Base-by-base conservation (phyloP, 768 basidiomycete species). In the Collybia sp. region DNA sequence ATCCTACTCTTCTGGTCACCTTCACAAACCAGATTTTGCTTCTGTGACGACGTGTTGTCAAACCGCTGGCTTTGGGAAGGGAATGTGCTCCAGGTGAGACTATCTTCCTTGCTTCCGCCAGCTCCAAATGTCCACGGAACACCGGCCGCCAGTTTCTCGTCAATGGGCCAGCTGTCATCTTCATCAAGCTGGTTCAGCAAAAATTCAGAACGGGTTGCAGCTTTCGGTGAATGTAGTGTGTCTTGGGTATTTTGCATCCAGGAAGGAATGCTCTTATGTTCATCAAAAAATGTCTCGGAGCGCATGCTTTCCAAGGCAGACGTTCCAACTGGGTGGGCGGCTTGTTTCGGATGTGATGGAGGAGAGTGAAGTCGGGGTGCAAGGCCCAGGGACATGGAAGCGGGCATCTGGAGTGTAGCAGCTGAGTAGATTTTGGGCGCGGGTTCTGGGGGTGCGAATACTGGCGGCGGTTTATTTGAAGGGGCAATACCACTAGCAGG, bases 121-220 rank as follows among this genome's bases (percentile, higher is more conserved):
- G 68, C 64, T 20, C 75, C 76, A 52, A 82, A 82, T 12, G 76
- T 77, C 87, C 87, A 88, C 48, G 73, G 74, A 31, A 76, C 69
- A 9, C 69, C 72, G 33, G 70, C 68, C 0, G 75, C 67, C 45
- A 84, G 62, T 52, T 80, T 83, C 52, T 84, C 84, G 34, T 85
- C 79, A 19, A 85, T 64, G 9, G 82, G 83, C 86, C 85, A 89
- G 57, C 86, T 88, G 55, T 88, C 85, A 43, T 83, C 82, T 39
- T 82, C 79, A 44, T 81, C 75, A 40, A 72, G 58, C 1, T 65
- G 53, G 47, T 59, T 63, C 47, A 56, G 54, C 12, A 48, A 50
- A 42, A 49, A 58, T 2, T 59, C 59, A 41, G 63, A 63, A 17
- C 53, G 58, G 3, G 65, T 58, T n/a, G n/a, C 63, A 35, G 61